phyloP scores from a whole-genome alignment of 805 yeast species.

The Starmera quercuum region DNA sequence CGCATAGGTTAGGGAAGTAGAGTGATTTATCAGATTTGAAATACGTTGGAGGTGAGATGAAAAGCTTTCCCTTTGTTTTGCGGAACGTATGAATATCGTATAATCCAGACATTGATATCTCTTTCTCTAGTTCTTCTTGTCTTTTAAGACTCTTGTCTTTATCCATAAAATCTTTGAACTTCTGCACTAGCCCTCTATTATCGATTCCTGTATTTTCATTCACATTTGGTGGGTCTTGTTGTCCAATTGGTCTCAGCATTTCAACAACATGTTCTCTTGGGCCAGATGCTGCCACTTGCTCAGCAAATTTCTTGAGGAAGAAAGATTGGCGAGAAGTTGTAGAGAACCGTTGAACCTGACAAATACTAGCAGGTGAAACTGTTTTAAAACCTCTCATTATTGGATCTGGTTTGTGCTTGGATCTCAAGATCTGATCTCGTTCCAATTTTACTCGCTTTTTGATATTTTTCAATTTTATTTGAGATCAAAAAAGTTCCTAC shows the following conservation, averaged over 20 bases:
- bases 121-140: constrained; percentile 48
- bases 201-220: constrained; percentile 32
- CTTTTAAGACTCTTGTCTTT: constrained; percentile 39
- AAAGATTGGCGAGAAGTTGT: neutral
- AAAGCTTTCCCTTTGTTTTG: constrained; percentile 79
- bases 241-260: constrained; percentile 40
- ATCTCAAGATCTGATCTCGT: too few relatives aligned
- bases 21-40: constrained; percentile 66
- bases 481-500: too few relatives aligned
- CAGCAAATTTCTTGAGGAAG: constrained; percentile 24
- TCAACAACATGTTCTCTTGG: constrained; percentile 27
- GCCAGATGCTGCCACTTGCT: constrained; percentile 27
- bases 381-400: too few relatives aligned
- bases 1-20: constrained; percentile 77
- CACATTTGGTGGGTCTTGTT: constrained; percentile 26
- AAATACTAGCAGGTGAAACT: too few relatives aligned
- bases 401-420: too few relatives aligned
- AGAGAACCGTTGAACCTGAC: too few relatives aligned
- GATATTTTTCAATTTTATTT: too few relatives aligned
- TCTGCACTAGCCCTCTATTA: constrained; percentile 21
- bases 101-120: constrained; percentile 62
- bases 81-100: constrained; percentile 55
- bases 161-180: constrained; percentile 40
- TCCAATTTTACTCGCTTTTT: too few relatives aligned
- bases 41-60: constrained; percentile 71